A percentile compares a stretch with the other conserved stretches of the same genome.
phyloP scores from a whole-genome alignment of 2,329 filamentous ascomycete species.

The Xylaria sp. region DNA sequence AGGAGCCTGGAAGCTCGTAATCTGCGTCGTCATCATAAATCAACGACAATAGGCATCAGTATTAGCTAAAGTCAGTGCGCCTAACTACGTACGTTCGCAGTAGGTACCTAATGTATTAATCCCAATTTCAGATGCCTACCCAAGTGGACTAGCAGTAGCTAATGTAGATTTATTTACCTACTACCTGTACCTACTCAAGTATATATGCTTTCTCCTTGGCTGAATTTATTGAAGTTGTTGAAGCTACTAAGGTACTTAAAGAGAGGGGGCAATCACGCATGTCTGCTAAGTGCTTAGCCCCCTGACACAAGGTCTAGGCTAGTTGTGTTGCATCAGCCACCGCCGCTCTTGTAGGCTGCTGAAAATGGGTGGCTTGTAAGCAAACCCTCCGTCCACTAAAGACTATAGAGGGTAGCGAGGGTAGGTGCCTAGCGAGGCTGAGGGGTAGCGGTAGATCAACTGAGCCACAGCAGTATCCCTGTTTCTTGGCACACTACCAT shows the following conservation, averaged over 20 bases:
- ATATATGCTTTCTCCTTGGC: too few relatives aligned
- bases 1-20: background rate
- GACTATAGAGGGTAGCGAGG: too few relatives aligned
- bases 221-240: too few relatives aligned
- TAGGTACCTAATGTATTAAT: background rate
- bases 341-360: background rate
- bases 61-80: background rate
- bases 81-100: background rate
- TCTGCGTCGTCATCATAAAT: constrained; percentile 2
- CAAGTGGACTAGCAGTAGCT: too few relatives aligned
- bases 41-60: constrained; percentile 10
- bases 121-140: background rate
- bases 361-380: constrained; percentile 18
- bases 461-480: background rate
- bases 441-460: background rate
- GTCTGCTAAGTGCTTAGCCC: too few relatives aligned
- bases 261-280: too few relatives aligned
- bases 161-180: too few relatives aligned
- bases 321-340: background rate
- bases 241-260: too few relatives aligned
- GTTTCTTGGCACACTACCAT: constrained; percentile 16
- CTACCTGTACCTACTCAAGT: too few relatives aligned
- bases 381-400: too few relatives aligned
- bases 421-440: background rate
- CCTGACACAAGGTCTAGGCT: too few relatives aligned